Conservation (phyloP, 805 yeast genomes). For the Nakazawaea ishiwadae region DNA sequence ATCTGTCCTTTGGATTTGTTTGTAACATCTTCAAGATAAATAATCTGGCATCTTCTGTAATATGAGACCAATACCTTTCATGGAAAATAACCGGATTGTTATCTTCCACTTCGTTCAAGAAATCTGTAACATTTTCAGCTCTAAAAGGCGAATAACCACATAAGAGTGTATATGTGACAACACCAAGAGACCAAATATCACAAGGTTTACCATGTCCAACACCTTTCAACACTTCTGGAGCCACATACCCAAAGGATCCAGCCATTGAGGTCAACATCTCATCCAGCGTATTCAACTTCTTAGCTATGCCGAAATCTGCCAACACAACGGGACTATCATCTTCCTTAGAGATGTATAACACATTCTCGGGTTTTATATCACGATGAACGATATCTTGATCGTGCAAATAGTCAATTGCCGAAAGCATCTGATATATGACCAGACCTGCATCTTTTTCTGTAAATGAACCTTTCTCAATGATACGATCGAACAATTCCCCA, state of each 20-base stretch:
- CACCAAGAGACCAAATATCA: constrained; percentile 95
- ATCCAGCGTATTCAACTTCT: constrained; percentile 53
- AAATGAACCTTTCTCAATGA: constrained; percentile 73
- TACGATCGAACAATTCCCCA: constrained; percentile 90
- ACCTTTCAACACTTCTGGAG: constrained; percentile 84
- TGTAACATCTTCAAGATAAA: constrained; percentile 71
- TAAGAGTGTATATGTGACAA: constrained; percentile 81
- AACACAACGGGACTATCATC: constrained; percentile 70
- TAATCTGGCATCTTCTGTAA: constrained; percentile 74
- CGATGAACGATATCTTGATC: constrained; percentile 78
- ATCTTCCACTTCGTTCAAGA: constrained; percentile 72
- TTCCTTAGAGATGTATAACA: constrained; percentile 62
- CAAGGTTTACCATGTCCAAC: constrained; percentile 93
- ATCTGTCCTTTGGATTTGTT: constrained; percentile 61
- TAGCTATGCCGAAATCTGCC: constrained; percentile 97
- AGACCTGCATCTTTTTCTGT: constrained; percentile 85
- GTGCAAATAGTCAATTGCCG: constrained; percentile 80
- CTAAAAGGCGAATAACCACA: constrained; percentile 93
- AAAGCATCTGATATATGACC: constrained; percentile 67
- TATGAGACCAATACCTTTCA: constrained; percentile 78
- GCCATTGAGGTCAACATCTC: constrained; percentile 69
- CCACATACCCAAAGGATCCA: constrained; percentile 86
- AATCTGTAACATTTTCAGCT: constrained; percentile 77
- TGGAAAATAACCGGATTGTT: constrained; percentile 81
- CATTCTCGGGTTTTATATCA: constrained; percentile 92